Percentiles rank a stretch among this genome's conserved stretches.
Evolutionary conservation across 2,329 filamentous ascomycete genomes (phyloP).

Genomic region (Sporothrix brasiliensis): DNA sequence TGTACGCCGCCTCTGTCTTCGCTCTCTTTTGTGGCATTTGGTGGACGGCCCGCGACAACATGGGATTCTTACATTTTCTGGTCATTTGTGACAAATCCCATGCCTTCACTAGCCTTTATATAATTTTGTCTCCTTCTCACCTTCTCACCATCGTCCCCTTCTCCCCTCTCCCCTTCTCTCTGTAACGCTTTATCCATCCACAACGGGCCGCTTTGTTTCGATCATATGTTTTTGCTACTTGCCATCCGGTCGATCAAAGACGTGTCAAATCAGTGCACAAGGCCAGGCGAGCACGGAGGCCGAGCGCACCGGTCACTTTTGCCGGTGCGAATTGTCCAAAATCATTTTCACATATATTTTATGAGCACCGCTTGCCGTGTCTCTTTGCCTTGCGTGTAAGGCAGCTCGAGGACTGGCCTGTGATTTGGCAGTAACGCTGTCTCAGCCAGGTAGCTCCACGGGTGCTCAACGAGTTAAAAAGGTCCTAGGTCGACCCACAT

Average conservation of each 20-base stretch:
- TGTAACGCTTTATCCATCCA: slow-evolving; percentile 27
- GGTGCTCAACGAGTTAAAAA: neutral
- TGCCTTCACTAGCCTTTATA: neutral
- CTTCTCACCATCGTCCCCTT: neutral
- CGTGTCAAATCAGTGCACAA: slow-evolving; percentile 15
- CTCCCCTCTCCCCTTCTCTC: neutral
- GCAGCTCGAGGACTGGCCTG: neutral
- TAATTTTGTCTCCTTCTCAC: neutral
- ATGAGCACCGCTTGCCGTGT: slow-evolving; percentile 4
- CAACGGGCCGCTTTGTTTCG: slow-evolving; percentile 27
- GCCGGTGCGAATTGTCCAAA: neutral
- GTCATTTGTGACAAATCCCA: slow-evolving; percentile 7
- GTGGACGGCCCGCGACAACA: neutral
- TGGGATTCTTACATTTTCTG: slow-evolving; percentile 10
- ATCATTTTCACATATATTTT: neutral
- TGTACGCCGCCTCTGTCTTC: neutral
- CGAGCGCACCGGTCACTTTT: neutral
- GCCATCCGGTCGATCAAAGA: slow-evolving; percentile 27
- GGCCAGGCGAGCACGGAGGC: slow-evolving; percentile 1
- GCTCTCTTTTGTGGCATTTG: neutral
- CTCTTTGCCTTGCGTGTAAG: neutral
- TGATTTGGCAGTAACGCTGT: slow-evolving; percentile 15
- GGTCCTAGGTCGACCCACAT: slow-evolving; percentile 19
- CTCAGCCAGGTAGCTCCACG: slow-evolving; percentile 5
- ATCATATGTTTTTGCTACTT: slow-evolving; percentile 7